Percentiles rank a stretch among this genome's conserved stretches.
phyloP scores from a whole-genome alignment of 1,284 basidiomycete species.

The Bondarzewia mesenterica region DNA sequence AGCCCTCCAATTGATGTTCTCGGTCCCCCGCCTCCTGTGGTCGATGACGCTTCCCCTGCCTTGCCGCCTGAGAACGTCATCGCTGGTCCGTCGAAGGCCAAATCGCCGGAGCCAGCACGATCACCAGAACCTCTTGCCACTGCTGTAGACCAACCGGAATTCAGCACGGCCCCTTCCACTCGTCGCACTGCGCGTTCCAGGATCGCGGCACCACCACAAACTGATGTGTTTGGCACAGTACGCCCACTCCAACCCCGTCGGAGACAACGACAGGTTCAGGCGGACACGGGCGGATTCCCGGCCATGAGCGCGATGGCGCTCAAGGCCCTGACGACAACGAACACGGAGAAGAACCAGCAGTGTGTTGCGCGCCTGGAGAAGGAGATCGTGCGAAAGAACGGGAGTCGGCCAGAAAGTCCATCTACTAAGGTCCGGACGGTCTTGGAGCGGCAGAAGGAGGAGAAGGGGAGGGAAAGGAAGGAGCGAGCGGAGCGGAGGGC shows the following conservation, averaged over 20 bases:
- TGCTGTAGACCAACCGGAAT: background rate
- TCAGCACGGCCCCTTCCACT: background rate
- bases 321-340: conserved; percentile 58
- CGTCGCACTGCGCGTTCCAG: conserved; percentile 48
- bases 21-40: background rate
- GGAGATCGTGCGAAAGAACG: conserved; percentile 63
- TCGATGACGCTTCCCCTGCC: background rate
- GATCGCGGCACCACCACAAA: conserved; percentile 30
- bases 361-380: conserved; percentile 52
- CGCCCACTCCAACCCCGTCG: conserved; percentile 32
- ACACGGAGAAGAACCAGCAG: conserved; percentile 63
- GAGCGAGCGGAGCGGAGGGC: conserved; percentile 63
- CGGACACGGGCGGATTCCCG: conserved; percentile 40
- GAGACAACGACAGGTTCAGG: conserved; percentile 22
- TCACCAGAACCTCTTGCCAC: conserved; percentile 4
- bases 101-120: background rate
- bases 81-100: background rate
- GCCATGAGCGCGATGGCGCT: conserved; percentile 61
- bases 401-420: conserved; percentile 72
- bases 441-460: conserved; percentile 64
- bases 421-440: conserved; percentile 66
- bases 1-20: background rate
- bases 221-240: conserved; percentile 30
- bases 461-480: conserved; percentile 49
- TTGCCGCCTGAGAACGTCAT: background rate